A percentile compares a stretch with the other conserved stretches of the same genome.
These are phyloP conservation scores for Schoenoplectus tabernaemontani DNA, from an alignment of 202 grass and related monocot species.

Conservation along the genomic window DNA sequence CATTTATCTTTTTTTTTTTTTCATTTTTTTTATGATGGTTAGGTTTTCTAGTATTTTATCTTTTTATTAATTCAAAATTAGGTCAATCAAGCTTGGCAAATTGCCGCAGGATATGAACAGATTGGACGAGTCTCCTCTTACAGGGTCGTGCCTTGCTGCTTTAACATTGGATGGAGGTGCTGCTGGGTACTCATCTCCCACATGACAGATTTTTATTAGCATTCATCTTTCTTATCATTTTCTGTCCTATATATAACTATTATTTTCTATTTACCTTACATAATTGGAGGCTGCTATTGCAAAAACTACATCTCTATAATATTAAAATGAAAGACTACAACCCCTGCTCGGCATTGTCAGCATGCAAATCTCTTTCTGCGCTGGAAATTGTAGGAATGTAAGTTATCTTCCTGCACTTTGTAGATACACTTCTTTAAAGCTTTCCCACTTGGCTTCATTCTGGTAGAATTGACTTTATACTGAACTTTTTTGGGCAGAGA, in stretches of 20 bases:
- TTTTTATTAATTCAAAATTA: neutral
- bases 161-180: neutral
- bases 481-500: neutral
- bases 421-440: neutral
- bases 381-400: slow-evolving; percentile 10
- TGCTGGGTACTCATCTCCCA: neutral
- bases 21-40: neutral
- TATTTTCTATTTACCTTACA: neutral
- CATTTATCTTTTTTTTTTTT: neutral
- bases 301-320: slow-evolving; percentile 2
- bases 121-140: slow-evolving; percentile 4
- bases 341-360: neutral
- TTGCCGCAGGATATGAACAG: neutral
- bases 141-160: slow-evolving; percentile 4
- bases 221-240: neutral
- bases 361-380: neutral
- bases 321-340: neutral
- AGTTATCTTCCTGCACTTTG: neutral
- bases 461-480: neutral
- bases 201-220: neutral
- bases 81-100: slow-evolving; percentile 9
- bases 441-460: neutral
- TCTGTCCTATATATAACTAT: neutral
- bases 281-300: neutral
- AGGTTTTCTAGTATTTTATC: neutral